A percentile compares a stretch with the other conserved stretches of the same genome.
phyloP scores from a whole-genome alignment of 106 monocot species.

The Allium cepa region DNA sequence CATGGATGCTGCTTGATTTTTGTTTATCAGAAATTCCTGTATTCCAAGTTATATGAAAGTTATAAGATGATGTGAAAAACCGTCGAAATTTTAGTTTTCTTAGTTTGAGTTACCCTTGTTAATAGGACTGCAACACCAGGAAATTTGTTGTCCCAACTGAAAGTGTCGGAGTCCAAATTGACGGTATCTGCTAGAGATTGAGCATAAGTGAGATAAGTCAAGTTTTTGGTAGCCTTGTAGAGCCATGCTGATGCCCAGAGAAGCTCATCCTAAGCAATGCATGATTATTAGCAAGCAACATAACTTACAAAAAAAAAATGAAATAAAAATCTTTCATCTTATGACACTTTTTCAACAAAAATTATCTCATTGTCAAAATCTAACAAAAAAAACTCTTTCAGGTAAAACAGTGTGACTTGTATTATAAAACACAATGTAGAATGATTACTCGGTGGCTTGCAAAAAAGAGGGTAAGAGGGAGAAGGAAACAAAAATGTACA shows the following conservation, averaged over 20 bases:
- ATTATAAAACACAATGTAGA: too few species aligned
- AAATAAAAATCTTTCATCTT: neutral
- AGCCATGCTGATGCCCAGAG: slow-evolving; percentile 77
- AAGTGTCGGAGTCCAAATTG: slow-evolving; percentile 22
- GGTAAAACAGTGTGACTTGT: too few species aligned
- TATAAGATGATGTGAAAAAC: too few species aligned
- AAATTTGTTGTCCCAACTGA: slow-evolving; percentile 40
- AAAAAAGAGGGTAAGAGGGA: too few species aligned
- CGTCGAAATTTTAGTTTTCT: too few species aligned
- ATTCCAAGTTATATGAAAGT: neutral
- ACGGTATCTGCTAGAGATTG: neutral
- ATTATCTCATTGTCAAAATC: too few species aligned
- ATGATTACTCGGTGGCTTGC: too few species aligned
- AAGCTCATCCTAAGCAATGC: slow-evolving; percentile 51
- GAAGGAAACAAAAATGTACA: too few species aligned
- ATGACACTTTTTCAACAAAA: too few species aligned
- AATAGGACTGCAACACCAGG: slow-evolving; percentile 18
- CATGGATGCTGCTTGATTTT: slow-evolving; percentile 7
- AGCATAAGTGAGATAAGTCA: slow-evolving; percentile 16
- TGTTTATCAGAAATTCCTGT: slow-evolving; percentile 27
- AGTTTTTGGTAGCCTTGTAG: slow-evolving; percentile 41
- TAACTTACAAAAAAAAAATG: neutral
- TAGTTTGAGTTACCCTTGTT: neutral
- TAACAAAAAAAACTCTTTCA: too few species aligned
- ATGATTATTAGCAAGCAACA: neutral